phyloP scores from a whole-genome alignment of 116 monocot species.

The Cymodocea nodosa region DNA sequence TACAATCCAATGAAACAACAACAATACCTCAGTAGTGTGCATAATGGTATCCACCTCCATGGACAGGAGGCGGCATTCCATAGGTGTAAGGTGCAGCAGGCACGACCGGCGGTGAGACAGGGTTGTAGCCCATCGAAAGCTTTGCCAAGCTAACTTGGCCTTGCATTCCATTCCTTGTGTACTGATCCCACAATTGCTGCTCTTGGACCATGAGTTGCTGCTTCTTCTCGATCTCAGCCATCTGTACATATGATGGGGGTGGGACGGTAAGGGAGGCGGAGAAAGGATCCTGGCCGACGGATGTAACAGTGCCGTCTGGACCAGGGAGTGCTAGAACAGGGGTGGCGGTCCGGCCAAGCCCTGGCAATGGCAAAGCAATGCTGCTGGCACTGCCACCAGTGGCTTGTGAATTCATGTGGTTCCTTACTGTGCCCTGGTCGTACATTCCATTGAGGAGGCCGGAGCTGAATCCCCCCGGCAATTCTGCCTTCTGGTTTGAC shows the following conservation, averaged over 20 bases:
- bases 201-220: conserved; percentile 71
- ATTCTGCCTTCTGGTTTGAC: conserved; percentile 48
- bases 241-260: conserved; percentile 81
- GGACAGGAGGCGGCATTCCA: conserved; percentile 45
- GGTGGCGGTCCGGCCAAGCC: conserved; percentile 16
- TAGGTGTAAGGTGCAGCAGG: conserved; percentile 18
- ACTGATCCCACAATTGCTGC: conserved; percentile 70
- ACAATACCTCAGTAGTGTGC: conserved; percentile 5
- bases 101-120: conserved; percentile 3
- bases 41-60: conserved; percentile 7
- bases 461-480: conserved; percentile 63
- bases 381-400: conserved; percentile 68
- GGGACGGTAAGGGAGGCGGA: conserved; percentile 55
- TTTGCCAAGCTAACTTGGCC: conserved; percentile 59
- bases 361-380: conserved; percentile 43
- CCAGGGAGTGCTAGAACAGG: conserved; percentile 73
- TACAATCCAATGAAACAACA: background rate
- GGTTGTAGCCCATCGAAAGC: conserved; percentile 22
- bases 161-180: conserved; percentile 72
- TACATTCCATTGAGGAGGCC: conserved; percentile 77
- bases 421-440: conserved; percentile 61
- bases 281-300: conserved; percentile 62
- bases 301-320: conserved; percentile 59
- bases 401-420: conserved; percentile 38
- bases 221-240: conserved; percentile 82